These are phyloP conservation scores for Trametes sp. DNA, from an alignment of 1,284 basidiomycete genomes.

Conservation along the genomic window DNA sequence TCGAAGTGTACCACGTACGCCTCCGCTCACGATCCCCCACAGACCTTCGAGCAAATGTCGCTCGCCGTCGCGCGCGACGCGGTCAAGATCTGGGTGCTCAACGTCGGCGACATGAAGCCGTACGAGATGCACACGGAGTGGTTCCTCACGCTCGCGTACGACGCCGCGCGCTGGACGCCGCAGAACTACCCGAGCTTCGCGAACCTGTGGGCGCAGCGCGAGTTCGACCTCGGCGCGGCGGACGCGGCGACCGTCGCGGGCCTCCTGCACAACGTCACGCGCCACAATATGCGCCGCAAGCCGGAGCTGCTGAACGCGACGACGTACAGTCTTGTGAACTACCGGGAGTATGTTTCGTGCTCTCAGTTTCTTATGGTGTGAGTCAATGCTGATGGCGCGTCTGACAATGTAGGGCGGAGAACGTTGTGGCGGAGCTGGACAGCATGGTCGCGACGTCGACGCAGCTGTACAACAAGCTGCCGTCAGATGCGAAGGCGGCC, in stretches of 20 bases:
- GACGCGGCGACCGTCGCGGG: conserved; percentile 53
- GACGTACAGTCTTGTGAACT: conserved; percentile 69
- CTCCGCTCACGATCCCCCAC: neutral
- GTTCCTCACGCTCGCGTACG: conserved; percentile 72
- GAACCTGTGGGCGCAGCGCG: conserved; percentile 65
- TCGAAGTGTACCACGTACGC: too few relatives aligned
- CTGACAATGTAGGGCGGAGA: conserved; percentile 57
- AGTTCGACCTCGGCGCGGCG: conserved; percentile 58
- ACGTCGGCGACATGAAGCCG: conserved; percentile 78
- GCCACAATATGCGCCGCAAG: conserved; percentile 69
- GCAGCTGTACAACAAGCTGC: conserved; percentile 61
- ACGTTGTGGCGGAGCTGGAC: conserved; percentile 59
- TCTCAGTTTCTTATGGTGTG: neutral
- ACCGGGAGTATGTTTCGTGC: conserved; percentile 64
- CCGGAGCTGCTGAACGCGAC: conserved; percentile 71
- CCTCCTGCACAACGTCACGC: conserved; percentile 66
- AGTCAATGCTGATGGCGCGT: neutral
- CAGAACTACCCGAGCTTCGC: conserved; percentile 64
- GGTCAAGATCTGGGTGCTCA: conserved; percentile 64
- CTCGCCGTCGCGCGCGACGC: conserved; percentile 64
- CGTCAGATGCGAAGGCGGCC: conserved; percentile 55
- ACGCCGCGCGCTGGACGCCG: conserved; percentile 59
- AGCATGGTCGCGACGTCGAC: conserved; percentile 58
- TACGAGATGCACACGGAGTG: conserved; percentile 77
- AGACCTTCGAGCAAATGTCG: conserved; percentile 70